Evolutionary conservation across 352 stramenopile genomes (phyloP), one percentile per base, ranked within the genome.

Genomic region (Aphanomyces stellatus): DNA sequence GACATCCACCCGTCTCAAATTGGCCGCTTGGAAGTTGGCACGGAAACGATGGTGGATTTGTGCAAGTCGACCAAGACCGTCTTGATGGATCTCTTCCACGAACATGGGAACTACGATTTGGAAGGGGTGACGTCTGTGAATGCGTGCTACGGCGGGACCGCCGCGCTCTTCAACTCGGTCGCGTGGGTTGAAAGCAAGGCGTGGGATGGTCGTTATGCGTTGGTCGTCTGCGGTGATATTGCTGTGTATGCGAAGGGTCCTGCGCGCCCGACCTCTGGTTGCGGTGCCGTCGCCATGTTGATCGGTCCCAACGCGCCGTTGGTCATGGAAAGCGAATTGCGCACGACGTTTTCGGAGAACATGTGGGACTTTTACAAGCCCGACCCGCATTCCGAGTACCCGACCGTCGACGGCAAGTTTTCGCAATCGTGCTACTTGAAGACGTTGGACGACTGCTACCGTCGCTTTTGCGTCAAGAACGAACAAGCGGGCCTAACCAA

Each of bases 361-460:
- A 86, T 97, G 1, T 99, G 96, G 91, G 97, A 99, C 76, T 99
- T 99, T 73, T 99, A 97, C 81, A 99, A 99, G 77, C 96, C 97
- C 13, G 73, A 92, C 49, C 79, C 78, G 13, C 68, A 51, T 41
- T 90, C 87, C 41, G 96, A 99, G 76, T 99, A 98, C 85, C 93
- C 97, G 25, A 88, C 80, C 1, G 97, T 99, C 28, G 93, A 99
- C 72, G 97, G 97, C 55, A 79, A 81, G 37, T 76, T 97, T 53
- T 98, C 90, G 65, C 95, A 98, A 72, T 76, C 86, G 42, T 99
- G 93, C 77, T 99, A 99, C 76, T 80, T 99, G 37, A 79, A 86
- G 37, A 93, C 95, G 6, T 77, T 99, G 25, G 96, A 99, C 76
- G 86, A 94, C 76, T 98, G 93, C 74, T 99, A 98, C 72, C 40